phyloP scores from a whole-genome alignment of 2,329 filamentous ascomycete genomes.

The Dactylellina cionopaga region DNA sequence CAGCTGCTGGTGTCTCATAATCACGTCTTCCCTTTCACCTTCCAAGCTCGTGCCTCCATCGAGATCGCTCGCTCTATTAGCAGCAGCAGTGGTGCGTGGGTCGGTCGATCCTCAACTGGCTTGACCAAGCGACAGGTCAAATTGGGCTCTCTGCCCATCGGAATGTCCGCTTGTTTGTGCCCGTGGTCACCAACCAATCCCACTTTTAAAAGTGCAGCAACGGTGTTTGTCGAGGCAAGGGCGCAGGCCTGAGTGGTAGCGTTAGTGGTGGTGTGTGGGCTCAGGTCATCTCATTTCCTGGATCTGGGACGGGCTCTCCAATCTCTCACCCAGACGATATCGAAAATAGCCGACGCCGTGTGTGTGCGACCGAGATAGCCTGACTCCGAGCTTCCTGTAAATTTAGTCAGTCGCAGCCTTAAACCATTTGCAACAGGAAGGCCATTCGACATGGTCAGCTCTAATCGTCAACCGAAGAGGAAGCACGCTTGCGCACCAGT shows the following conservation, averaged over 20 bases:
- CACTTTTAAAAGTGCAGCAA: no score
- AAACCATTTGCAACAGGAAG: background rate
- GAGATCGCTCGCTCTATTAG: background rate
- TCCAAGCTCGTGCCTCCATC: slow-evolving; percentile 3
- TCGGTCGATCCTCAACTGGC: background rate
- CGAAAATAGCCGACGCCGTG: slow-evolving; percentile 38
- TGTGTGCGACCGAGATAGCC: slow-evolving; percentile 4
- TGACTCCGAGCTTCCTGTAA: background rate
- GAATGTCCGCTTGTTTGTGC: slow-evolving; percentile 26
- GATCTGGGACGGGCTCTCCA: background rate
- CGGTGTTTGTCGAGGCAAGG: background rate
- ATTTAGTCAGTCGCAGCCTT: no score
- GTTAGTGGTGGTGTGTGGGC: background rate
- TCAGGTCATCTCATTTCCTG: background rate
- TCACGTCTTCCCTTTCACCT: background rate
- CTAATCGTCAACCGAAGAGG: background rate
- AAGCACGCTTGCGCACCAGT: background rate
- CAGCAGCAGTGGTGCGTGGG: slow-evolving; percentile 7
- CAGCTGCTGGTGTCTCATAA: background rate
- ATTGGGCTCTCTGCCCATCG: slow-evolving; percentile 18
- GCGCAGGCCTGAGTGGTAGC: background rate
- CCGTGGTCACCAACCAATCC: no score
- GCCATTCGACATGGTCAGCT: background rate
- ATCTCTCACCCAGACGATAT: no score
- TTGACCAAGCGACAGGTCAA: background rate